These are phyloP conservation scores for Cornus florida DNA, from an alignment of 148 eudicot genomes.

Conservation along the genomic window DNA sequence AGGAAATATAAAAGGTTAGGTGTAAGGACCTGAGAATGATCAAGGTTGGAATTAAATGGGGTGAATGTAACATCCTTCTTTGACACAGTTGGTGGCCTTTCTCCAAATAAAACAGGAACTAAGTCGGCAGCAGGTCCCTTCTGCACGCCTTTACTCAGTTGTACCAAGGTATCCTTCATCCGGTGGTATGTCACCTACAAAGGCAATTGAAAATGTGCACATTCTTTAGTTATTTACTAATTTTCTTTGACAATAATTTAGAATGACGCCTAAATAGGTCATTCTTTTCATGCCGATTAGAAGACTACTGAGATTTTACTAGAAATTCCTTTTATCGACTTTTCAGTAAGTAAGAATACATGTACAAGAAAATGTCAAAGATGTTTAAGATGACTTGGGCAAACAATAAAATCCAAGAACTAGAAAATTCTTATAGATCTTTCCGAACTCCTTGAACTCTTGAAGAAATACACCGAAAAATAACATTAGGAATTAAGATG, in stretches of 20 bases:
- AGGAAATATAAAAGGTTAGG: background rate
- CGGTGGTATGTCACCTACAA: conserved; percentile 89
- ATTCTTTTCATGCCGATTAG: background rate
- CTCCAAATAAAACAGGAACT: conserved; percentile 93
- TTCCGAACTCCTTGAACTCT: background rate
- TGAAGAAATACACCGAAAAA: background rate
- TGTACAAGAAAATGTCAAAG: background rate
- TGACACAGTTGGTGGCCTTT: conserved; percentile 59
- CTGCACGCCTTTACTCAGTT: conserved; percentile 81
- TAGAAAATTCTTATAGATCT: background rate
- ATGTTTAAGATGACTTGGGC: background rate
- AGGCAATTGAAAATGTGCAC: conserved; percentile 12
- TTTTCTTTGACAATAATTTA: background rate
- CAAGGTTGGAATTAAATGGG: conserved; percentile 69
- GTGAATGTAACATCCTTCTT: conserved; percentile 71
- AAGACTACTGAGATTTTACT: background rate
- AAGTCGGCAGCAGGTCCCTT: conserved; percentile 93
- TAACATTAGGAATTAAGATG: background rate
- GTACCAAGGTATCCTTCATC: conserved; percentile 88
- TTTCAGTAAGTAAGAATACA: background rate
- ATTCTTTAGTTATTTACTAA: background rate
- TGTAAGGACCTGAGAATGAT: conserved; percentile 83
- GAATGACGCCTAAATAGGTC: background rate
- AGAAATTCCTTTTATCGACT: background rate
- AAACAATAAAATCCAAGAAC: background rate